Base-by-base conservation (phyloP, 2,329 filamentous ascomycete genomes). In the Monilinia fructicola region DNA sequence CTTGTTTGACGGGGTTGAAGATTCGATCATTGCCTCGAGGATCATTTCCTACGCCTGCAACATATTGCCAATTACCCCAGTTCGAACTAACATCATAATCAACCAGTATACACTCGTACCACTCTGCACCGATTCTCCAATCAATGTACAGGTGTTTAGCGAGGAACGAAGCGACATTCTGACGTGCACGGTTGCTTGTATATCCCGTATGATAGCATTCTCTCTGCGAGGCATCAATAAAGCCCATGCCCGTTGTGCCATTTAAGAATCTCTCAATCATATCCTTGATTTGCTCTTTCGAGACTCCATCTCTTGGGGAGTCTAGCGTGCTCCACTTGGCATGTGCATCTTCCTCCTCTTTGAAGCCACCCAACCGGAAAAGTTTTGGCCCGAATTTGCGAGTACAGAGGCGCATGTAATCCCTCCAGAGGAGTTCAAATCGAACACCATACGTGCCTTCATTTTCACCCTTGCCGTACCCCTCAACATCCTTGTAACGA, bases 51-150 rank as follows among this genome's bases (percentile, higher is more conserved):
- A 94, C 90, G 0, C 91, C 91, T 0, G 90, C 84, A 0, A 91
- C 85, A 69, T 94, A 94, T 76, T 93, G 90, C 91, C 90, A 93
- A 73, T 92, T 93, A 12, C 87, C 87, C 90, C 90, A 94, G 71
- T 93, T 93, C 67, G 84, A 89, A 18, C 84, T 86, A 0, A 90
- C 83, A 71, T 94, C 91, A 74, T 93, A 92, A 75, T 95, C 91
- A 40, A 89, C 81, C 3, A 93, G 81, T 74, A 90, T 79, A 74
- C 84, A 85, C 75, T 94, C 91, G 74, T 93, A 94, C 89, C 90
- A 94, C 75, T 93, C 91, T 0, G 90, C 91, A 0, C 91, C 91
- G 18, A 91, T 82, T 0, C 90, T 85, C 91, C 91, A 95, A 76
- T 94, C 91, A 28, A 94, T 87, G 1, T 83, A 82, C 3, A 93